phyloP scores from a whole-genome alignment of 192 early-diverging fungal genomes.

The Coemansia sp. region DNA sequence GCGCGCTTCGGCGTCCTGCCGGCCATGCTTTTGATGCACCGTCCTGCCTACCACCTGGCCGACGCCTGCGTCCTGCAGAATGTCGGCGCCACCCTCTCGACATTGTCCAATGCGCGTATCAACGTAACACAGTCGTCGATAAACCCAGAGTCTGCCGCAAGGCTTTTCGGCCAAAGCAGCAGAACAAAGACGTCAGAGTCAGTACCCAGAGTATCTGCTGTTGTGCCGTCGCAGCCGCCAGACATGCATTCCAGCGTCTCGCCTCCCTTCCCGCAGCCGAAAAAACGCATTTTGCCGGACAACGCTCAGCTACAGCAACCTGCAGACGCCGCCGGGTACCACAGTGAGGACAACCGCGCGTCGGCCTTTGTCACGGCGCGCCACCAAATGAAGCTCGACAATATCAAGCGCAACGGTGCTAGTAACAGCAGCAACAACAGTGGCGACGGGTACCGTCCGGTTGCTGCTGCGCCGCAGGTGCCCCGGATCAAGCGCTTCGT shows the following conservation, averaged over 20 bases:
- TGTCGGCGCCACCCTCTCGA: not conserved
- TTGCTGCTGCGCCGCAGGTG: constrained; percentile 3
- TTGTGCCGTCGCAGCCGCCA: too few species aligned
- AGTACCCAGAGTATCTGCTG: too few species aligned
- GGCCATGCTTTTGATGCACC: not conserved
- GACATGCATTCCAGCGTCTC: too few species aligned
- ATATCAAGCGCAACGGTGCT: constrained; percentile 24
- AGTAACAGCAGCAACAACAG: not conserved
- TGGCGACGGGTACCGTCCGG: not conserved
- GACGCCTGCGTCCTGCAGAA: not conserved
- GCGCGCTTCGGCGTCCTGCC: constrained; percentile 1
- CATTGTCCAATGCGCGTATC: too few species aligned
- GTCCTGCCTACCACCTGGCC: not conserved
- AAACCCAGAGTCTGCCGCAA: too few species aligned
- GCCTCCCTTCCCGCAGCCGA: too few species aligned
- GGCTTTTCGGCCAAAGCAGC: too few species aligned
- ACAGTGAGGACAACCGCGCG: constrained; percentile 2
- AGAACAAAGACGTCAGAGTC: too few species aligned
- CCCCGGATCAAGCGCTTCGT: constrained; percentile 14
- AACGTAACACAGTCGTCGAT: too few species aligned
- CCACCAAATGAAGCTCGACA: constrained; percentile 34
- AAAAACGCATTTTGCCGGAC: not conserved
- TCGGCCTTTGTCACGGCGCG: constrained; percentile 36
- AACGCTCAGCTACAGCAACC: not conserved
- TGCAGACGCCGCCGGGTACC: not conserved